Evolutionary conservation across 1,284 basidiomycete genomes (phyloP).

Genomic region (Trichosporon faecale): DNA sequence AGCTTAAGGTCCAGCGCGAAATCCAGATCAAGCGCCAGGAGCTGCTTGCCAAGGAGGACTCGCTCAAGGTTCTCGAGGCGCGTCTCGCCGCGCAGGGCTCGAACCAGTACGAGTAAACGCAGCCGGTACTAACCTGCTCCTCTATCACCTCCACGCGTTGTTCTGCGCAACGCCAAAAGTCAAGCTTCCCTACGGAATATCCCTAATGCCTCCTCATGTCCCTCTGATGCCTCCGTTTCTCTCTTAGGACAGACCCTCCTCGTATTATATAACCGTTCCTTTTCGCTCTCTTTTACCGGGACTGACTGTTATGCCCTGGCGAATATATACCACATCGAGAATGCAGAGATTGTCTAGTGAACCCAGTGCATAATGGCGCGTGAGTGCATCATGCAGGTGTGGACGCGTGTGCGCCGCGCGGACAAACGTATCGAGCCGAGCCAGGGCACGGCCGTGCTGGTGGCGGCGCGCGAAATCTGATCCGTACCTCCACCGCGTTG

Average conservation of each 20-base stretch:
- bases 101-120: slow-evolving; percentile 20
- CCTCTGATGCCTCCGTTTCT: slow-evolving; percentile 10
- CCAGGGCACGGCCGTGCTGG: neutral
- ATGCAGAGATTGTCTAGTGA: slow-evolving; percentile 9
- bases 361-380: neutral
- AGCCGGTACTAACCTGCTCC: neutral
- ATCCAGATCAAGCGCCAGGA: slow-evolving; percentile 99
- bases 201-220: slow-evolving; percentile 15
- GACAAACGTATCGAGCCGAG: neutral
- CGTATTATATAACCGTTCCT: slow-evolving; percentile 19
- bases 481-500: neutral
- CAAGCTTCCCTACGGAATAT: slow-evolving; percentile 49
- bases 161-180: slow-evolving; percentile 58
- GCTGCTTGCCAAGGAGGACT: slow-evolving; percentile 85
- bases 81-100: slow-evolving; percentile 35
- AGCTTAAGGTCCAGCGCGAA: slow-evolving; percentile 96
- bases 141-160: slow-evolving; percentile 64
- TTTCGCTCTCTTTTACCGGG: slow-evolving; percentile 3
- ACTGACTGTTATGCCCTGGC: slow-evolving; percentile 11
- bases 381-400: neutral
- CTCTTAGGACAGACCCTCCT: slow-evolving; percentile 10
- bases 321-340: slow-evolving; percentile 8
- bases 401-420: neutral
- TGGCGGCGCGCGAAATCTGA: neutral
- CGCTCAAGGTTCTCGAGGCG: slow-evolving; percentile 52